phyloP scores from a whole-genome alignment of 1,284 basidiomycete species.

The Phellopilus nigrolimitatus region DNA sequence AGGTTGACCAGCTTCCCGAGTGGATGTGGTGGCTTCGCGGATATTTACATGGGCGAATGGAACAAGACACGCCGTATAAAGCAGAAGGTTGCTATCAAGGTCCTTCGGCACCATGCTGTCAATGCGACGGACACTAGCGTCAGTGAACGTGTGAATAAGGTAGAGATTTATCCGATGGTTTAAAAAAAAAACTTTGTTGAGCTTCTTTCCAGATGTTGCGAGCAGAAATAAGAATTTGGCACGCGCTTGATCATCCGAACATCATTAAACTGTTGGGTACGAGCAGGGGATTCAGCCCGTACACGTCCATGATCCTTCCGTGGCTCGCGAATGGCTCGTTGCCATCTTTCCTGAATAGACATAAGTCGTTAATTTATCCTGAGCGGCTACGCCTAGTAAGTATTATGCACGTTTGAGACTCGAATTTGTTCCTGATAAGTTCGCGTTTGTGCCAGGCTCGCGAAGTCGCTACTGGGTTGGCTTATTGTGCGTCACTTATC shows the following conservation, averaged over 20 bases:
- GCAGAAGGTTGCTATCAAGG: slow-evolving; percentile 18
- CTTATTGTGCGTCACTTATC: slow-evolving; percentile 5
- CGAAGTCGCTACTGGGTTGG: slow-evolving; percentile 11
- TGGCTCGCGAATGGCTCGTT: slow-evolving; percentile 17
- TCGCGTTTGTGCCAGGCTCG: slow-evolving; percentile 9
- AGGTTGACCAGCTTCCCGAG: slow-evolving; percentile 14
- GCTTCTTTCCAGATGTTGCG: slow-evolving; percentile 8
- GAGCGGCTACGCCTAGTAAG: slow-evolving; percentile 17
- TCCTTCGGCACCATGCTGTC: slow-evolving; percentile 7
- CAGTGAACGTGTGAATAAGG: slow-evolving; percentile 15
- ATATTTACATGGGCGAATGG: slow-evolving; percentile 19
- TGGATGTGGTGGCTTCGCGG: slow-evolving; percentile 16
- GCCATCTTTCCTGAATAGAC: slow-evolving; percentile 12
- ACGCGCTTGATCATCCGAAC: slow-evolving; percentile 15
- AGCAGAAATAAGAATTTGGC: slow-evolving; percentile 18
- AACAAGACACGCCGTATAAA: slow-evolving; percentile 4
- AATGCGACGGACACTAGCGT: slow-evolving; percentile 2
- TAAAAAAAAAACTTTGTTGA: background rate
- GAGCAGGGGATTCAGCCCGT: slow-evolving; percentile 15
- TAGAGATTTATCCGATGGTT: too few species aligned
- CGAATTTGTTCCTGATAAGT: background rate
- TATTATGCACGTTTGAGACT: too few species aligned
- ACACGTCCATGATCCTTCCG: slow-evolving; percentile 16
- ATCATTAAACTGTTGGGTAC: slow-evolving; percentile 17
- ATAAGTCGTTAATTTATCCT: slow-evolving; percentile 17